phyloP scores from a whole-genome alignment of 2,329 filamentous ascomycete species.

The Pseudocercospora musae region DNA sequence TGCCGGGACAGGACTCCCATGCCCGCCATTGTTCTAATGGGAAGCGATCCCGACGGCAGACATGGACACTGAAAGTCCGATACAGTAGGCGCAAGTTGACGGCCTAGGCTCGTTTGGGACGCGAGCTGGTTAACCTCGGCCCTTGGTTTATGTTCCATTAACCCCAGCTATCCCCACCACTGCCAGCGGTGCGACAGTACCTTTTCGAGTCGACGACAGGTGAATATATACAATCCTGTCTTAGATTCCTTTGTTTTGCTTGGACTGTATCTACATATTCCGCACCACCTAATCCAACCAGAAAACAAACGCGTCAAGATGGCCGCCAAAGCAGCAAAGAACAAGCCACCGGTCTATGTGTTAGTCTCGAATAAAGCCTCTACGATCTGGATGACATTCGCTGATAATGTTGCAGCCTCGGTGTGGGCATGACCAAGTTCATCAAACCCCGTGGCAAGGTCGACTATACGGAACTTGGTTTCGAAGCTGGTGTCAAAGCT shows the following conservation, averaged over 20 bases:
- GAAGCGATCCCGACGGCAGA: background rate
- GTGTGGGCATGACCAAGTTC: slow-evolving; percentile 98
- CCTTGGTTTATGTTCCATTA: slow-evolving; percentile 6
- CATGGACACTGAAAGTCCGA: background rate
- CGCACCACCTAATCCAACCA: background rate
- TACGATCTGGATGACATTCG: background rate
- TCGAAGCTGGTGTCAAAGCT: slow-evolving; percentile 86
- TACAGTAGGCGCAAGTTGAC: background rate
- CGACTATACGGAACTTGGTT: slow-evolving; percentile 90
- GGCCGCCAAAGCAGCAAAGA: slow-evolving; percentile 27
- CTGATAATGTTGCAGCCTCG: slow-evolving; percentile 56
- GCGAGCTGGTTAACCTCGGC: slow-evolving; percentile 11
- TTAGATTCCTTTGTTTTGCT: background rate
- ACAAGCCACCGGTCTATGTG: slow-evolving; percentile 20
- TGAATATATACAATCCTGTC: background rate
- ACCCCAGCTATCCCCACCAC: slow-evolving; percentile 13
- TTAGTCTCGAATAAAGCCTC: background rate
- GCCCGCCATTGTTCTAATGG: background rate
- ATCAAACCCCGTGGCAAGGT: slow-evolving; percentile 93
- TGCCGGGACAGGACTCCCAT: slow-evolving; percentile 4
- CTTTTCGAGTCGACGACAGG: slow-evolving; percentile 14
- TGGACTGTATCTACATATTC: background rate
- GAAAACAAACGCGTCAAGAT: slow-evolving; percentile 16
- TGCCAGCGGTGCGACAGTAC: slow-evolving; percentile 10
- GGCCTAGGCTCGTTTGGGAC: background rate